Evolutionary conservation across 2,329 filamentous ascomycete species (phyloP).

Genomic region (Coniochaeta prunicola): DNA sequence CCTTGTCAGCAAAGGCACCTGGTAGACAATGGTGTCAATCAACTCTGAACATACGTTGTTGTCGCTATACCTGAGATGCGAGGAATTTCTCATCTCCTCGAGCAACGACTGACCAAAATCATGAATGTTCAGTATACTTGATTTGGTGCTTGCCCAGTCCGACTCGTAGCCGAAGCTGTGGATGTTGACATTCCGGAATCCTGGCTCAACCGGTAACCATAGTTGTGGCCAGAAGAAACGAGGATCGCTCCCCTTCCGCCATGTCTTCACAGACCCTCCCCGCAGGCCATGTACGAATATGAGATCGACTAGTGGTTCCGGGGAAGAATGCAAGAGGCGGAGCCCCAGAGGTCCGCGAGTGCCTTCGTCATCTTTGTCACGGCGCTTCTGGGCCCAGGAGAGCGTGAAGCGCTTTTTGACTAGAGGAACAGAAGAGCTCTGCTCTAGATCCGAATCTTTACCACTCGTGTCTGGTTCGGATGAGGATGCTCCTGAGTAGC

Average conservation of each 20-base stretch:
- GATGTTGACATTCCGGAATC: slow-evolving; percentile 17
- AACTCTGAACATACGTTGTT: background rate
- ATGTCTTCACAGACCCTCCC: slow-evolving; percentile 28
- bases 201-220: slow-evolving; percentile 25
- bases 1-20: background rate
- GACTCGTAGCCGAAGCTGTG: slow-evolving; percentile 25
- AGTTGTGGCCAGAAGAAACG: slow-evolving; percentile 27
- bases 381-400: slow-evolving; percentile 1
- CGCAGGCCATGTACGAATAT: slow-evolving; percentile 32
- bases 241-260: slow-evolving; percentile 22
- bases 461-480: background rate
- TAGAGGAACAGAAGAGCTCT: background rate
- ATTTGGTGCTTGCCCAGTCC: slow-evolving; percentile 15
- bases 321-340: slow-evolving; percentile 13
- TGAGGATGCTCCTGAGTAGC: background rate
- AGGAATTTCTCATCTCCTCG: slow-evolving; percentile 18
- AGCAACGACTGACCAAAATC: slow-evolving; percentile 22
- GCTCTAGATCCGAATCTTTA: background rate
- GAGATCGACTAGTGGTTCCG: slow-evolving; percentile 23
- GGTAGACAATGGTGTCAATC: background rate
- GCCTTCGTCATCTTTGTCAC: slow-evolving; percentile 1
- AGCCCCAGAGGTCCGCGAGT: slow-evolving; percentile 9
- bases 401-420: background rate
- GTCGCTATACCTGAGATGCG: slow-evolving; percentile 8
- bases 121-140: slow-evolving; percentile 16